A percentile compares a stretch with the other conserved stretches of the same genome.
Conservation (phyloP, 805 yeast genomes). For the Hanseniaspora valbyensis region DNA sequence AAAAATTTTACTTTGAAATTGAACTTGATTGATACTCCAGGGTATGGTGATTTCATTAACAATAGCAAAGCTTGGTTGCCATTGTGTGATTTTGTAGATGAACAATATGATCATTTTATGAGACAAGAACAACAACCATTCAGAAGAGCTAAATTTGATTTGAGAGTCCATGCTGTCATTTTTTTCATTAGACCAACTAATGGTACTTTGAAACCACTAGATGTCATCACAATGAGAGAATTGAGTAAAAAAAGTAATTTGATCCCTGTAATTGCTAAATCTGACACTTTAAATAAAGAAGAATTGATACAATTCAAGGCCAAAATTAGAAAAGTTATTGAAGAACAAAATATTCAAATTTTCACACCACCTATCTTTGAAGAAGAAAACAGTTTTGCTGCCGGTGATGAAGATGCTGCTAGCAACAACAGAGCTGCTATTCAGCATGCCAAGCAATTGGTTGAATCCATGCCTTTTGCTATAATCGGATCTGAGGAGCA, state of each 20-base stretch:
- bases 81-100: constrained; percentile 76
- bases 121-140: constrained; percentile 88
- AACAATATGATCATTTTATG: constrained; percentile 79
- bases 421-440: constrained; percentile 39
- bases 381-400: constrained; percentile 14
- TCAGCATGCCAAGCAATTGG: constrained; percentile 68
- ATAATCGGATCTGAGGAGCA: constrained; percentile 67
- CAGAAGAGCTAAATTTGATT: constrained; percentile 55
- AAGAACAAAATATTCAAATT: constrained; percentile 70
- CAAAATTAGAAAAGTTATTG: constrained; percentile 71
- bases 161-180: constrained; percentile 81
- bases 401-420: constrained; percentile 13
- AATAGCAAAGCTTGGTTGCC: constrained; percentile 81
- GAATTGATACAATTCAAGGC: constrained; percentile 61
- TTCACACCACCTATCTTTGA: constrained; percentile 55
- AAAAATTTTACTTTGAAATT: constrained; percentile 66
- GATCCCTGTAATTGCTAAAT: constrained; percentile 79
- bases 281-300: constrained; percentile 68
- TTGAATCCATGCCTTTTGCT: constrained; percentile 81
- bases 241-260: constrained; percentile 70
- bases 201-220: constrained; percentile 75
- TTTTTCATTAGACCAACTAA: constrained; percentile 89
- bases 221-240: constrained; percentile 78
- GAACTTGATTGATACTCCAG: constrained; percentile 84
- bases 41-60: constrained; percentile 84